These are phyloP conservation scores for Auricularia sp. DNA, from an alignment of 768 basidiomycete species.

Conservation along the genomic window DNA sequence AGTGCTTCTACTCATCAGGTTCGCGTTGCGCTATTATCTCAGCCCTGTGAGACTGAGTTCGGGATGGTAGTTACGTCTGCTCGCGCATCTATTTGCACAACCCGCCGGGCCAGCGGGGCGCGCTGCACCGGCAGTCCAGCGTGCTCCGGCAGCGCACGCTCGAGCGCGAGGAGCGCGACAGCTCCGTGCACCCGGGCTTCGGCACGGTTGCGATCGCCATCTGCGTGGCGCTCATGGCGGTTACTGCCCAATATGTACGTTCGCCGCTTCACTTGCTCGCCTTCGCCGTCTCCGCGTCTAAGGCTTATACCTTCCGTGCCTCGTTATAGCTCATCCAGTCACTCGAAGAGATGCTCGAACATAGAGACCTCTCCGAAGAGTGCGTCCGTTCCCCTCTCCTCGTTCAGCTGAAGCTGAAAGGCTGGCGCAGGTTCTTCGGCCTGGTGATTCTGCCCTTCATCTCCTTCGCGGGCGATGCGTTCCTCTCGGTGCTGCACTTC, in stretches of 20 bases:
- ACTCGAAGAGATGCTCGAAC: slow-evolving; percentile 42
- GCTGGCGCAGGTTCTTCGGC: slow-evolving; percentile 4
- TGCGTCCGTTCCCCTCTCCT: slow-evolving; percentile 19
- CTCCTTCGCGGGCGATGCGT: neutral
- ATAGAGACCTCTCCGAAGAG: slow-evolving; percentile 40
- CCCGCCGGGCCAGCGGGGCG: slow-evolving; percentile 51
- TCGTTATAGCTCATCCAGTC: slow-evolving; percentile 47
- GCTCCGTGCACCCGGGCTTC: slow-evolving; percentile 46
- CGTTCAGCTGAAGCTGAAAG: slow-evolving; percentile 6
- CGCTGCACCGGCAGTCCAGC: slow-evolving; percentile 20
- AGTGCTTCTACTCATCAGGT: slow-evolving; percentile 52
- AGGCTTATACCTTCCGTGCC: neutral
- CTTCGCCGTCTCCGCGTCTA: slow-evolving; percentile 21
- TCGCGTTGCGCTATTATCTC: neutral
- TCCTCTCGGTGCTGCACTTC: neutral
- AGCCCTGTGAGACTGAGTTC: neutral
- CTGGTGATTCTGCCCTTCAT: slow-evolving; percentile 3
- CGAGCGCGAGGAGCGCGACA: slow-evolving; percentile 17
- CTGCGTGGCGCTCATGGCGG: slow-evolving; percentile 51
- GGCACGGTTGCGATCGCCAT: slow-evolving; percentile 42
- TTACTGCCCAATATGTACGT: slow-evolving; percentile 61
- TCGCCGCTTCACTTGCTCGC: neutral
- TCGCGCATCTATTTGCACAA: slow-evolving; percentile 63
- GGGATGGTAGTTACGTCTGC: slow-evolving; percentile 43
- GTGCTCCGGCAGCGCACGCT: slow-evolving; percentile 27